Evolutionary conservation across 176 grass and related monocot genomes (phyloP), one percentile per base, ranked within the genome.

Genomic region (Musa beccarii): DNA sequence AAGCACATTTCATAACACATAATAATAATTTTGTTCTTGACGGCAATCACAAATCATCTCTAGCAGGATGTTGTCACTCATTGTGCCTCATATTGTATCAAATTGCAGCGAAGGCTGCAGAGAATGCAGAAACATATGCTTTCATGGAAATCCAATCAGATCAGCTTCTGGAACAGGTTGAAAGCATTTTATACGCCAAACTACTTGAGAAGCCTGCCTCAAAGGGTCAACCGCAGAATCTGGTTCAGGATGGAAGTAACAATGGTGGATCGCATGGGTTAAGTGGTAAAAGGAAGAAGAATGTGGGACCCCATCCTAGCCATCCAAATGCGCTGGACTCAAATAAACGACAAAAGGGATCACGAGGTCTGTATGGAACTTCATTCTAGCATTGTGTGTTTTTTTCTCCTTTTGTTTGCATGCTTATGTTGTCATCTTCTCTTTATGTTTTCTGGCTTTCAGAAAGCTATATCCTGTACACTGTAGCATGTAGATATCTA

Each of bases 161-260:
- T 57, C 92, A 89, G 57, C 78, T 96, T 74, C 59, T 92, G 71
- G 89, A 92, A 26, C 92, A 92, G 69, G 87, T 28, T 96, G 92
- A 96, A 68, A 51, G 79, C 72, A 71, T 89, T 88, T 88, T 92
- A 84, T 89, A 92, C 76, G 69, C 92, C 49, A 91, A 84, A 85
- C 74, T 92, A 52, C 82, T 83, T 84, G 92, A 92, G 64, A 96
- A 85, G 75, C 78, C 88, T 82, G 81, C 79, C 69, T 54, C 84
- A 59, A 96, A 89, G 84, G 89, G 71, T 11, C 81, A 87, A 57
- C 82, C 87, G 52, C 82, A 70, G 78, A 86, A 79, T 96, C 62
- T 96, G 64, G 64, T 78, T 83, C 78, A 83, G n/a, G 81, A 52
- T 75, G 85, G 87, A 74, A 71, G 61, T 49, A 88, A 23, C 70